Evolutionary conservation across 768 basidiomycete genomes (phyloP), one percentile per base, ranked within the genome.

Genomic region (Calocybe gangraenosa): DNA sequence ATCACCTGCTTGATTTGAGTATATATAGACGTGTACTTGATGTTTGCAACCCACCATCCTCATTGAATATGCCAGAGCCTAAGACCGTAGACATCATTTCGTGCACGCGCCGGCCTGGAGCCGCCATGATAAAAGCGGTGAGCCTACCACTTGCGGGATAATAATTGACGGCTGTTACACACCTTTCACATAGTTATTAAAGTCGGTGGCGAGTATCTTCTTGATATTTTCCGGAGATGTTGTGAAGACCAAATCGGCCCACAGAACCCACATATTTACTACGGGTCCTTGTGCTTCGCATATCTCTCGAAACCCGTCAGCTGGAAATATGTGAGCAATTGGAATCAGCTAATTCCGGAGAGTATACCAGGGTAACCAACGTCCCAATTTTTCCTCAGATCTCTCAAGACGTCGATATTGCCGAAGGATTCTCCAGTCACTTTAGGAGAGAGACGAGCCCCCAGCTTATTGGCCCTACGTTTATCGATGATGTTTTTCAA

Each of bases 21-120:
- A 19, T 2, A 3, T 23, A 4, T 21, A 25, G 2, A 32, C 19
- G 10, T 20, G 20, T 7, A 28, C 1, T 10, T 9, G 41, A 17
- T 20, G 7, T 11, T 7, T 13, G 4, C 33, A 22, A 43, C 67
- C 47, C 52, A 74, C 82, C 82, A 43, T 84, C 81, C 11, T 79
- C 77, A 51, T 85, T 84, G 58, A 86, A 86, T 3, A 85, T 78
- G 0, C 84, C 84, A 9, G 71, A 70, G 0, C 84, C 84, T 13
- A 84, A 61, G 9, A 84, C 67, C 1, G 71, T 66, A 3, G 61
- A 59, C 68, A 76, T 69, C 13, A 64, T 64, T 17, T 61, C 49
- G 37, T 64, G 69, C 39, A 81, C 74, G n/a, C 61, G 61, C 45
- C 68, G 56, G 20, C 75, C 75, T 75, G 30, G 39, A 10, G 40